A percentile compares a stretch with the other conserved stretches of the same genome.
Conservation (phyloP, 2,329 filamentous ascomycete genomes). For the Sporothrix phasma region DNA sequence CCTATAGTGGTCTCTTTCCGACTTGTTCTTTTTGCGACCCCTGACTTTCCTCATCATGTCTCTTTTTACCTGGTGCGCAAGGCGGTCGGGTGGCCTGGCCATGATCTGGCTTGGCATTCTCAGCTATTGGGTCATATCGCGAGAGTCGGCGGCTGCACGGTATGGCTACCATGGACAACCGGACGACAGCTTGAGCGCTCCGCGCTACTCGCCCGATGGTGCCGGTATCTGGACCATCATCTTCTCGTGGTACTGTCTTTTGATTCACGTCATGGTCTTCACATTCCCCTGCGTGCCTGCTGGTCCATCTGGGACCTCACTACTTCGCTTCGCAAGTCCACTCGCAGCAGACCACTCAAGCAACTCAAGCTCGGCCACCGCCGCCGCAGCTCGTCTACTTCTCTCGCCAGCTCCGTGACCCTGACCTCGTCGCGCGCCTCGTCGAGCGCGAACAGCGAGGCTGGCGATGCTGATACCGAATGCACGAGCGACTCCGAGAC, state of each 20-base stretch:
- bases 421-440: constrained; percentile 38
- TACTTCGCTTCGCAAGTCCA: constrained; percentile 36
- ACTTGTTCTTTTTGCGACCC: constrained; percentile 5
- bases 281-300: constrained; percentile 51
- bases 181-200: constrained; percentile 30
- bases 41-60: constrained; percentile 34
- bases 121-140: constrained; percentile 46
- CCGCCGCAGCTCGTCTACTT: constrained; percentile 44
- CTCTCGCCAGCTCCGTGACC: constrained; percentile 47
- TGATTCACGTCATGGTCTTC: constrained; percentile 55
- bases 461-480: constrained; percentile 41
- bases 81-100: constrained; percentile 44
- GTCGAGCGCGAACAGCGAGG: constrained; percentile 41
- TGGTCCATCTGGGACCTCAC: constrained; percentile 52
- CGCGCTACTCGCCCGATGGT: constrained; percentile 29
- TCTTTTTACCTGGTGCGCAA: constrained; percentile 44
- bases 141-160: constrained; percentile 35
- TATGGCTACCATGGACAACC: constrained; percentile 36
- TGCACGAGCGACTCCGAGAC: constrained; percentile 34
- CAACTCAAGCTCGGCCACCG: constrained; percentile 38
- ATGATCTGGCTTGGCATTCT: constrained; percentile 40
- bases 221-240: constrained; percentile 42
- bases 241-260: constrained; percentile 55
- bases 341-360: constrained; percentile 35
- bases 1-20: neutral